Base-by-base conservation (phyloP, 1,284 basidiomycete species). In the Sparassis latifolia region DNA sequence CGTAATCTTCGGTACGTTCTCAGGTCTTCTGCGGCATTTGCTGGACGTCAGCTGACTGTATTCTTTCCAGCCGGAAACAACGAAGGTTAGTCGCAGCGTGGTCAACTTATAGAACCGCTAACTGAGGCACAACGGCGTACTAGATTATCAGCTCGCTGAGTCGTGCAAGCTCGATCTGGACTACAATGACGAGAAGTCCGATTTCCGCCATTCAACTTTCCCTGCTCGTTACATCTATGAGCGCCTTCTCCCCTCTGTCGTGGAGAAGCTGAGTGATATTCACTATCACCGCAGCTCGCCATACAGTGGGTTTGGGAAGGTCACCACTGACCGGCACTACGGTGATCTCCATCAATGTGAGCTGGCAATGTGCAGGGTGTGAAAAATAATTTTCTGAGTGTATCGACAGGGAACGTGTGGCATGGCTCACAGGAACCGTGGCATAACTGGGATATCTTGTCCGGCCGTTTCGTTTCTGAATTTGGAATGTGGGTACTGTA, bases 221-320 rank as follows among this genome's bases (percentile, higher is more conserved):
- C 91, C 91, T 5, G 91, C 84, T 50, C 83, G 91, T 37, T 75
- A 90, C 67, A 91, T 95, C 59, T 96, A 95, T 68, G 92, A 96
- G 62, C 74, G 84, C 32, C 67, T 87, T 4, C 74, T 96, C 5
- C 92, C 92, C 3, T 75, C 78, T 30, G 76, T 91, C 44, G 88
- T 93, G 33, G 61, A 73, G 42, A 71, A 76, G 44, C 66, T 83
- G 48, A 83, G 79, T 44, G 77, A 86, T 61, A 77, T 88, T 35
- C 76, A 80, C 63, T 95, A 95, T 66, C 91, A 91, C 67, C 84
- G 89, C 48, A 79, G 80, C 31, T 91, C 87, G 20, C 92, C 92
- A 0, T 96, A 93, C 69, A 91, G 89, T 49, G 90, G 89, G 1
- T 78, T 82, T 47, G 86, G 86, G 6, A 84, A 86, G 59, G 70